Evolutionary conservation across 805 yeast species (phyloP).

Genomic region (Suhomyces sp.): DNA sequence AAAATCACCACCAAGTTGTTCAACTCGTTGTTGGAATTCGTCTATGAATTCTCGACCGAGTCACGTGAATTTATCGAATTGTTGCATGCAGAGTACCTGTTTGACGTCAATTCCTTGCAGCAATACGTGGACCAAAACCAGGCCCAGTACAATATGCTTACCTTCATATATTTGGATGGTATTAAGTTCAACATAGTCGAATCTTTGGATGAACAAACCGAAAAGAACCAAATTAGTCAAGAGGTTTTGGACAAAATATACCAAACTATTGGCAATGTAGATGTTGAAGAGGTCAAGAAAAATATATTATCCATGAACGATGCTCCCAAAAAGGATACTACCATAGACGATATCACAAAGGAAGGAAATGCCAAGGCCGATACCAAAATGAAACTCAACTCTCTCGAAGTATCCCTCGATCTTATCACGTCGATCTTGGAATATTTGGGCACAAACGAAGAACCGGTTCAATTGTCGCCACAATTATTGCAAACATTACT

Average conservation of each 20-base stretch:
- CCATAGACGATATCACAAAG: conserved; percentile 28
- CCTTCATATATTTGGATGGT: conserved; percentile 39
- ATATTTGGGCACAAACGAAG: conserved; percentile 35
- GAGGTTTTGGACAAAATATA: conserved; percentile 22
- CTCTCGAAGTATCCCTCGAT: conserved; percentile 72
- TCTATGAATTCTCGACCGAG: conserved; percentile 60
- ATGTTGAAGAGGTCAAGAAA: conserved; percentile 19
- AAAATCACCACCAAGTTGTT: conserved; percentile 43
- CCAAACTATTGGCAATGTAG: conserved; percentile 23
- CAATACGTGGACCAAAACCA: conserved; percentile 12
- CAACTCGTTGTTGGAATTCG: conserved; percentile 53
- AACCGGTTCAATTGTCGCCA: conserved; percentile 17
- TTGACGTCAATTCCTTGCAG: conserved; percentile 16
- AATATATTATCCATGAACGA: conserved; percentile 38
- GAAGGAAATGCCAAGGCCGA: conserved; percentile 27
- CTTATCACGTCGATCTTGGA: conserved; percentile 74
- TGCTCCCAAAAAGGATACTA: conserved; percentile 16
- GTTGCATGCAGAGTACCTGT: conserved; percentile 15
- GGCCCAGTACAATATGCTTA: conserved; percentile 20
- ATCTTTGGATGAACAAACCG: conserved; percentile 18
- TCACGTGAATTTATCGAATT: conserved; percentile 50
- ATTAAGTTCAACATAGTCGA: conserved; percentile 43
- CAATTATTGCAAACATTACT: conserved; percentile 20
- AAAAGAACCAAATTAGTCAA: conserved; percentile 15
- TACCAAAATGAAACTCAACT: conserved; percentile 54